Evolutionary conservation across 768 basidiomycete genomes (phyloP), one percentile per base, ranked within the genome.

Genomic region (Podaxis sp.): DNA sequence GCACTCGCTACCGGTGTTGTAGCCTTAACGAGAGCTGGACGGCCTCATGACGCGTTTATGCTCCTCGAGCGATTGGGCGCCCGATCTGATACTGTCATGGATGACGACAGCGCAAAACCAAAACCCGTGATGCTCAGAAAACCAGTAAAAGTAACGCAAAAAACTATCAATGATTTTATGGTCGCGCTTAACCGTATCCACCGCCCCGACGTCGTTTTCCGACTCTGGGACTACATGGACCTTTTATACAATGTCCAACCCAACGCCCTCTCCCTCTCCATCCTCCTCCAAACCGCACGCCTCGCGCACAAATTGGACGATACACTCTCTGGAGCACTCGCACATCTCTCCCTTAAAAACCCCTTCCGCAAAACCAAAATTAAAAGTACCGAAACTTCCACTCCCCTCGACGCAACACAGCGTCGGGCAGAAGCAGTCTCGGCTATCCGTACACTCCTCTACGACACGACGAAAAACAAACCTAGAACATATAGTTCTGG

Each of bases 171-270:
- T 43, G 66, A 65, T 25, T 64, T 58, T 40, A 64, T 76, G 57
- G 69, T 66, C 37, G 64, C 81, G 0, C 76, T 93, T 46, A 76
- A 78, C 25, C 78, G 77, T 22, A 77, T 79, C 19, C 74, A 78
- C 33, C 82, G 89, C 2, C 88, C 88, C 0, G 89, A 90, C 66
- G 74, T 81, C 6, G 80, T 88, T 3, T 87, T 90, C 70, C 74
- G 74, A 47, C 67, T 93, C 1, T 94, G 90, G 88, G 85, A 88
- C n/a, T 73, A 85, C 25, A 83, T 91, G 73, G 75, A 75, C 3
- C 67, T 72, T 0, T 71, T 93, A 2, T 94, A 89, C 70, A 79
- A 76, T 4, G 75, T 87, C 0, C 70, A 75, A 2, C 88, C 87
- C 0, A 82, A 89, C 51, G 71, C 78, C 17, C 70, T 73, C 55